A percentile compares a stretch with the other conserved stretches of the same genome.
Evolutionary conservation across 108 stramenopile species (phyloP).

Genomic region (Thalassiosira profunda): DNA sequence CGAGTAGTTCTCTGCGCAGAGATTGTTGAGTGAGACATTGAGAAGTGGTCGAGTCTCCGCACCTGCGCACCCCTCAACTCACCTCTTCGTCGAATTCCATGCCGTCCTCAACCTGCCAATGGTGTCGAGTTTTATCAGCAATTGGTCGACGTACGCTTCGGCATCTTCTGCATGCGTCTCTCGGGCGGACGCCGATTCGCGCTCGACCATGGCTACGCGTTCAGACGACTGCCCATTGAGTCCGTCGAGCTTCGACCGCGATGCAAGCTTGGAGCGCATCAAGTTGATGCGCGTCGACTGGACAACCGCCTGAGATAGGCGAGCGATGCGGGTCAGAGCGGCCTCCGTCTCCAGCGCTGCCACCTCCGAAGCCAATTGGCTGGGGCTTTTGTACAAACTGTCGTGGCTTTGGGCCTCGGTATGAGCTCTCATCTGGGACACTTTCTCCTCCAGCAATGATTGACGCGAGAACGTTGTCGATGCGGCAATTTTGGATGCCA

Average conservation of each 20-base stretch:
- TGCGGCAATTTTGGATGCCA: slow-evolving; percentile 3
- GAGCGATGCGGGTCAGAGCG: slow-evolving; percentile 21
- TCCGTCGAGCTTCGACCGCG: slow-evolving; percentile 8
- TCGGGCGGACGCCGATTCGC: slow-evolving; percentile 10
- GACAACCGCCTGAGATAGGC: slow-evolving; percentile 9
- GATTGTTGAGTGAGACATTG: not conserved
- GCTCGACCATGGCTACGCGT: slow-evolving; percentile 16
- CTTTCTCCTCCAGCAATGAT: slow-evolving; percentile 3
- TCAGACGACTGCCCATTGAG: slow-evolving; percentile 19
- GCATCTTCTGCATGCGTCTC: slow-evolving; percentile 20
- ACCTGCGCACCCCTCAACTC: no score
- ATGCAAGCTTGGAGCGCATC: slow-evolving; percentile 8
- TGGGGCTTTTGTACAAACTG: slow-evolving; percentile 30
- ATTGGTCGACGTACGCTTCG: slow-evolving; percentile 10
- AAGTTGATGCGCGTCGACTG: slow-evolving; percentile 20
- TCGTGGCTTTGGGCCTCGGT: not conserved
- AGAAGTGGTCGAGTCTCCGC: no score
- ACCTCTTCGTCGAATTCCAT: slow-evolving; percentile 33
- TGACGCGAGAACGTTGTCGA: slow-evolving; percentile 19
- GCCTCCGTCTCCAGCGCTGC: slow-evolving; percentile 41
- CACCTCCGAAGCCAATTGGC: slow-evolving; percentile 39
- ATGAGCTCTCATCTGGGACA: not conserved
- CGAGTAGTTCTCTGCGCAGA: slow-evolving; percentile 24
- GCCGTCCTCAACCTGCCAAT: slow-evolving; percentile 21
- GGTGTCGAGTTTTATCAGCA: slow-evolving; percentile 19